Evolutionary conservation across 2,329 filamentous ascomycete genomes (phyloP).

Genomic region (Macrophomina tecta): DNA sequence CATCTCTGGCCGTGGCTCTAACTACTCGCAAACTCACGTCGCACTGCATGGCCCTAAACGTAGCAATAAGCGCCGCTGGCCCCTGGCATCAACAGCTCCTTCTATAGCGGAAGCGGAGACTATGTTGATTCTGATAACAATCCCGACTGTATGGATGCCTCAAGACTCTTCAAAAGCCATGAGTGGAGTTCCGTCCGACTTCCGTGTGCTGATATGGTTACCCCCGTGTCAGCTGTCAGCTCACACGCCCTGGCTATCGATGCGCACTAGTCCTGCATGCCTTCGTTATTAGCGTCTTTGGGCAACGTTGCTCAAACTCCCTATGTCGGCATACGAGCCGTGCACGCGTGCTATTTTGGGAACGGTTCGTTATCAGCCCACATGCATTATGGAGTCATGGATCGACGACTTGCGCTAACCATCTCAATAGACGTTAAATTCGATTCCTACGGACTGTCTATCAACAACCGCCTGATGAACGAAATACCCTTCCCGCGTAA

Average conservation of each 20-base stretch:
- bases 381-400: constrained; percentile 1
- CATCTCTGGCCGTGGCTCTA: too few species aligned
- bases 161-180: too few species aligned
- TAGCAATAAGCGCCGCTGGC: too few species aligned
- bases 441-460: constrained; percentile 27
- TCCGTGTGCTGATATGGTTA: too few species aligned
- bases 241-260: not conserved
- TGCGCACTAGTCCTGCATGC: not conserved
- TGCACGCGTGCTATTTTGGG: not conserved
- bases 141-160: too few species aligned
- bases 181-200: too few species aligned
- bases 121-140: too few species aligned
- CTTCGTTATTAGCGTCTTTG: not conserved
- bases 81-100: too few species aligned
- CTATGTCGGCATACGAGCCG: not conserved
- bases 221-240: too few species aligned
- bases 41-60: too few species aligned
- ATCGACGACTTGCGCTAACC: not conserved
- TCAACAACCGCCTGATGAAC: constrained; percentile 24
- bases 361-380: not conserved
- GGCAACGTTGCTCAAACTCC: constrained; percentile 1
- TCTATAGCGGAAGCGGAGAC: too few species aligned
- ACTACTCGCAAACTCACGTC: too few species aligned
- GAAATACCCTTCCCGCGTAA: constrained; percentile 20
- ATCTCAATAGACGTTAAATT: constrained; percentile 10